phyloP scores from a whole-genome alignment of 495 filamentous ascomycete genomes.

The Aspergillus bridgeri region DNA sequence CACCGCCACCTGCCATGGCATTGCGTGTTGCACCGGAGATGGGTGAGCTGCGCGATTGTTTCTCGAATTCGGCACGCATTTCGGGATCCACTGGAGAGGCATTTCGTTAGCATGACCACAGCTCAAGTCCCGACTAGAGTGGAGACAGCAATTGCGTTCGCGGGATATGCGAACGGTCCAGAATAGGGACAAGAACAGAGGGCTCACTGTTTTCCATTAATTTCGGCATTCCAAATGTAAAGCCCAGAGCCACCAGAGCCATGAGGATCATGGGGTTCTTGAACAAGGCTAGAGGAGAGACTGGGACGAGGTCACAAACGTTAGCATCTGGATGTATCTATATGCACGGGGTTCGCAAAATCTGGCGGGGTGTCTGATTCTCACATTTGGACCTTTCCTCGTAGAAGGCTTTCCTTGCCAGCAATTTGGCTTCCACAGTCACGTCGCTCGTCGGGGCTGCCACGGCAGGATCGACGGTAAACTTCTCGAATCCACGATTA shows the following conservation, averaged over 20 bases:
- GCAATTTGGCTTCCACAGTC: slow-evolving; percentile 56
- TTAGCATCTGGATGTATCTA: slow-evolving; percentile 2
- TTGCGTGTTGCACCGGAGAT: slow-evolving; percentile 47
- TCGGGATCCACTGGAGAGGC: slow-evolving; percentile 80
- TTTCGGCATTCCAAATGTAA: slow-evolving; percentile 90
- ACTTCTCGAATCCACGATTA: slow-evolving; percentile 67
- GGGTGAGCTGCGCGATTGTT: slow-evolving; percentile 73
- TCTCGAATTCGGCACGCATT: slow-evolving; percentile 85
- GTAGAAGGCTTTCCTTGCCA: slow-evolving; percentile 68
- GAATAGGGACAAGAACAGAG: background rate
- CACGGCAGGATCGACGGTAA: slow-evolving; percentile 22
- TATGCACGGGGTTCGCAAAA: slow-evolving; percentile 2
- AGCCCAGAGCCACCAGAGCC: slow-evolving; percentile 69
- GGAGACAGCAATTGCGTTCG: background rate
- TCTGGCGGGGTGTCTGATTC: slow-evolving; percentile 27
- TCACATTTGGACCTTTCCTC: slow-evolving; percentile 69
- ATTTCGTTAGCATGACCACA: background rate
- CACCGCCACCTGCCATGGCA: slow-evolving; percentile 35
- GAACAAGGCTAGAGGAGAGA: slow-evolving; percentile 66
- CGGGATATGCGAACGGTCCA: background rate
- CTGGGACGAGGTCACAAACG: slow-evolving; percentile 19
- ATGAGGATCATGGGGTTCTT: slow-evolving; percentile 95
- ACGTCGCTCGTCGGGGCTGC: slow-evolving; percentile 25
- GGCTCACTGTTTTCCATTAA: slow-evolving; percentile 90
- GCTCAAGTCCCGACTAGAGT: background rate